Conservation (phyloP, 2,329 filamentous ascomycete genomes). For the Lachnellula hyalina region DNA sequence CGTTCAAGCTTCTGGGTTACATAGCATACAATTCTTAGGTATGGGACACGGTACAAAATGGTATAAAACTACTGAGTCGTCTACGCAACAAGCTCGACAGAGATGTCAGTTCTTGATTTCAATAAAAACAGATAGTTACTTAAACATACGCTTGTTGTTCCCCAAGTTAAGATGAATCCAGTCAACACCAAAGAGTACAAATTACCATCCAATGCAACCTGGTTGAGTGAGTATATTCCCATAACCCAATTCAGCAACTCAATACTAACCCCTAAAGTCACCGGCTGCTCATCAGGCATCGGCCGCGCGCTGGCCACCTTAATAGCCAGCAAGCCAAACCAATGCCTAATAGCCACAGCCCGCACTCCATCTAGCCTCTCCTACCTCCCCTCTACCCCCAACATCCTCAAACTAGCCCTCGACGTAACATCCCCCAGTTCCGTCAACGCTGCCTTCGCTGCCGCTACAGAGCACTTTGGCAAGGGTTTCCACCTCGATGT, state of each 20-base stretch:
- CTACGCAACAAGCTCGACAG: neutral
- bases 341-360: slow-evolving; percentile 44
- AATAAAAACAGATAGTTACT: neutral
- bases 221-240: slow-evolving; percentile 33
- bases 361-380: slow-evolving; percentile 39
- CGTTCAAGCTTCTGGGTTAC: too few relatives aligned
- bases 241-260: neutral
- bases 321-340: slow-evolving; percentile 34
- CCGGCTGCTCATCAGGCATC: slow-evolving; percentile 46
- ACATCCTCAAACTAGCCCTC: slow-evolving; percentile 41
- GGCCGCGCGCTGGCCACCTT: slow-evolving; percentile 37
- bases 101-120: neutral
- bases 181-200: slow-evolving; percentile 31
- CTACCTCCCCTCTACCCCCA: slow-evolving; percentile 34
- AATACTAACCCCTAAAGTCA: slow-evolving; percentile 33
- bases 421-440: slow-evolving; percentile 42
- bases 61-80: too few relatives aligned
- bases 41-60: too few relatives aligned
- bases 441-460: slow-evolving; percentile 31
- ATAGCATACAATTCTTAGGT: too few relatives aligned
- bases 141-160: neutral
- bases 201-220: slow-evolving; percentile 35
- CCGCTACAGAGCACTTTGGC: slow-evolving; percentile 30
- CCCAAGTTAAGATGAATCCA: slow-evolving; percentile 25
- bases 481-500: slow-evolving; percentile 53